Percentiles rank a stretch among this genome's conserved stretches.
Conservation (phyloP, 768 basidiomycete species). For the Cyathus striatus region DNA sequence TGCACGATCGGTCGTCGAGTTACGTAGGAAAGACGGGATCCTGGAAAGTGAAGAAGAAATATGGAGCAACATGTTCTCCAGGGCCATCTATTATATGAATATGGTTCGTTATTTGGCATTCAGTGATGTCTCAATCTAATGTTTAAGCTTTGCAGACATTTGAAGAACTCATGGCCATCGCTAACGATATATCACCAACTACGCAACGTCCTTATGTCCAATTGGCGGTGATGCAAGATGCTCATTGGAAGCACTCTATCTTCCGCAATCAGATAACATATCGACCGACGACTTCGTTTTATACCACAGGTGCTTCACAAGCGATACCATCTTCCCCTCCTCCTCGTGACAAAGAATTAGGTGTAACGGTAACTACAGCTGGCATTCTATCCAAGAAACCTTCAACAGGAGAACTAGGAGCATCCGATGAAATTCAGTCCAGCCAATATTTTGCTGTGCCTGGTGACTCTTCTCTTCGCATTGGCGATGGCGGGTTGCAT, state of each 20-base stretch:
- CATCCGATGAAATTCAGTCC: slow-evolving; percentile 11
- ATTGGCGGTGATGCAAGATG: slow-evolving; percentile 59
- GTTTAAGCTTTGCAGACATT: slow-evolving; percentile 49
- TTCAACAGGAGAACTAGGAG: slow-evolving; percentile 7
- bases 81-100: slow-evolving; percentile 81
- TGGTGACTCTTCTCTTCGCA: slow-evolving; percentile 62
- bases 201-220: slow-evolving; percentile 70
- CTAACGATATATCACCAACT: slow-evolving; percentile 67
- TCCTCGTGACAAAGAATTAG: slow-evolving; percentile 61
- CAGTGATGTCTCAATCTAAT: slow-evolving; percentile 1
- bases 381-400: slow-evolving; percentile 37
- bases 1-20: slow-evolving; percentile 69
- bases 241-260: slow-evolving; percentile 77
- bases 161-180: slow-evolving; percentile 74
- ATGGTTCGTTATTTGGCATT: slow-evolving; percentile 49
- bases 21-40: slow-evolving; percentile 54
- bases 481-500: slow-evolving; percentile 62
- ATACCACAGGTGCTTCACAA: slow-evolving; percentile 6
- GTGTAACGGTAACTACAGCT: slow-evolving; percentile 48
- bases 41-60: slow-evolving; percentile 61
- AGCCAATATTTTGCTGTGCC: slow-evolving; percentile 61
- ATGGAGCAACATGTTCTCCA: slow-evolving; percentile 65
- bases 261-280: slow-evolving; percentile 55
- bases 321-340: slow-evolving; percentile 20
- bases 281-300: slow-evolving; percentile 29